Conservation (phyloP, 148 eudicot species). For the Rheum nobile region DNA sequence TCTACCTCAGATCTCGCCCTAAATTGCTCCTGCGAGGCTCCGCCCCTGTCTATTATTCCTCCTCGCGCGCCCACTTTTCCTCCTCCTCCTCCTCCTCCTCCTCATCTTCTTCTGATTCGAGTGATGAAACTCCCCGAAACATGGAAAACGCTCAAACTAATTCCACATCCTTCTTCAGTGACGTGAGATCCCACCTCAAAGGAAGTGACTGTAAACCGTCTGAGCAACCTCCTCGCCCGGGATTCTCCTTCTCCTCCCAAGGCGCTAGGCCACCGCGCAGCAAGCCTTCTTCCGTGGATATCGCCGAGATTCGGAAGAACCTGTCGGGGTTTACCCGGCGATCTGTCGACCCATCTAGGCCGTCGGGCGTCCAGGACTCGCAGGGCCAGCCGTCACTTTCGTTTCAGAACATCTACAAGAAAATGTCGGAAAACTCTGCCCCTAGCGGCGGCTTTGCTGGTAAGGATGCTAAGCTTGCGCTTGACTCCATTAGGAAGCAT, state of each 20-base stretch:
- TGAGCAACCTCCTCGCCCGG: conserved; percentile 12
- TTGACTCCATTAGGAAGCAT: too few species aligned
- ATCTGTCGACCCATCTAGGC: conserved; percentile 17
- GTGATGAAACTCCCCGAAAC: conserved; percentile 9
- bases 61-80: conserved; percentile 31
- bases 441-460: background rate
- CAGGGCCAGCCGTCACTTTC: background rate
- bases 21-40: background rate
- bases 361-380: background rate
- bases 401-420: conserved; percentile 25
- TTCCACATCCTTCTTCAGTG: conserved; percentile 23
- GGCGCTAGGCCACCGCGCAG: too few species aligned
- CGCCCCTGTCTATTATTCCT: conserved; percentile 24
- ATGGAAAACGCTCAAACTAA: conserved; percentile 10
- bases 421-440: background rate
- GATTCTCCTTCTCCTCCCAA: background rate
- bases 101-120: conserved; percentile 15
- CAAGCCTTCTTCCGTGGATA: too few species aligned
- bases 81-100: too few species aligned
- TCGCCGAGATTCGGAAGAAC: conserved; percentile 33
- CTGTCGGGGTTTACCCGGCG: conserved; percentile 35
- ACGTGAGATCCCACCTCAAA: conserved; percentile 37
- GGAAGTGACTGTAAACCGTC: conserved; percentile 11
- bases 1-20: conserved; percentile 25
- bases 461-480: too few species aligned